Evolutionary conservation across 352 stramenopile species (phyloP), one percentile per base, ranked within the genome.

Genomic region (Pythium folliculosum): DNA sequence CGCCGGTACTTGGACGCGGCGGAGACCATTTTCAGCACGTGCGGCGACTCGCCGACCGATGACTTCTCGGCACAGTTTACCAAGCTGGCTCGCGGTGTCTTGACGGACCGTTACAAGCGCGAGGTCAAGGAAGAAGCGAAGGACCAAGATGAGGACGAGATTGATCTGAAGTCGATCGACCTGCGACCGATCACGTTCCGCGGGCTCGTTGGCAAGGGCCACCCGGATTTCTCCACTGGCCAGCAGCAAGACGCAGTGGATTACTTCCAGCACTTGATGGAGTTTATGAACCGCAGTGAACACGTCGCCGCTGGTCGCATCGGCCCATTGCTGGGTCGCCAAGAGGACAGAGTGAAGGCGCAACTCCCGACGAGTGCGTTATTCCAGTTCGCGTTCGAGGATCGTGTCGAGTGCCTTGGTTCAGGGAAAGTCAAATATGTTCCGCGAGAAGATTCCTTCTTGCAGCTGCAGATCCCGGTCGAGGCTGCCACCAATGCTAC

Each of bases 221-320:
- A 99, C 75, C 76, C 91, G 1, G 97, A 99, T 47, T 99, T 99
- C 74, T 96, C 89, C 0, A 99, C 96, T 0, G 95, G 95, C 3
- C 94, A 99, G 65, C 97, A 99, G 76, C 97, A 99, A 78, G 97
- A 99, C 79, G 96, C 96, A 2, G 91, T 97, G 7, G 97, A 99
- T 71, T 99, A 99, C 73, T 91, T 99, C 38, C 90, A 98, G 63
- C 90, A 99, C 77, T 73, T 99, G 16, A 81, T 99, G 19, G 95
- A 99, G 47, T 78, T 93, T 38, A 85, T 99, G 65, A 91, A 92
- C 53, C 77, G 87, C 27, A 85, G 79, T 22, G 97, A 99, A 68
- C 81, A 81, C 3, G 76, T 80, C 25, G 74, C 74, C 35, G 59
- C 80, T 21, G 65, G 57, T 25, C 84, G 86, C 8, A 74, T 93